A percentile compares a stretch with the other conserved stretches of the same genome.
Evolutionary conservation across 1,139 yeast genomes (phyloP).

Genomic region (Blastobotrys persicus): DNA sequence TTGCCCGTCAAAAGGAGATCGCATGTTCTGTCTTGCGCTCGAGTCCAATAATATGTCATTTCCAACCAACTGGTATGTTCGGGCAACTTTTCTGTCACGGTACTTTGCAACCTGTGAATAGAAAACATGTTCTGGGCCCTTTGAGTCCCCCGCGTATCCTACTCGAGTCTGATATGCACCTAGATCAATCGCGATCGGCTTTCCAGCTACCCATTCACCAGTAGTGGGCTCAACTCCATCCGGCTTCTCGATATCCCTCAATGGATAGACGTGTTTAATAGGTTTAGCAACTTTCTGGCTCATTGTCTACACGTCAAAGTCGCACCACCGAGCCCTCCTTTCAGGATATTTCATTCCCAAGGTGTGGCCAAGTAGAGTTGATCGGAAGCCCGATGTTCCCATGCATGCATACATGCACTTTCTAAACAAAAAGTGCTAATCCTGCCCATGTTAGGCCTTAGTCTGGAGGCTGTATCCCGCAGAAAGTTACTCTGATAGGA

Average conservation of each 20-base stretch:
- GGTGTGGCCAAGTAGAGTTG: too few relatives aligned
- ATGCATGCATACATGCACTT: neutral
- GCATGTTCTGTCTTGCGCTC: constrained; percentile 62
- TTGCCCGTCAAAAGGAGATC: constrained; percentile 84
- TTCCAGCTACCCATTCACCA: constrained; percentile 49
- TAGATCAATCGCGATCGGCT: constrained; percentile 67
- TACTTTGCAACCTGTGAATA: constrained; percentile 70
- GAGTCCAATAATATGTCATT: constrained; percentile 75
- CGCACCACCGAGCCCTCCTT: too few relatives aligned
- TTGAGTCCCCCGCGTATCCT: constrained; percentile 56
- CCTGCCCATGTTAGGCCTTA: too few relatives aligned
- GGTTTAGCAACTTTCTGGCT: constrained; percentile 13
- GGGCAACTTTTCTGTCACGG: constrained; percentile 70
- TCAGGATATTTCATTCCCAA: too few relatives aligned
- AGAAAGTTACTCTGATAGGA: too few relatives aligned
- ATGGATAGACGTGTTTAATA: constrained; percentile 50
- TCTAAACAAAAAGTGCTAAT: too few relatives aligned
- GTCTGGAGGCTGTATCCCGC: too few relatives aligned
- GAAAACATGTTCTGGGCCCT: constrained; percentile 60
- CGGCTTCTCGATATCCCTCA: constrained; percentile 44
- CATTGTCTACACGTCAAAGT: neutral
- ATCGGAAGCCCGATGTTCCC: neutral
- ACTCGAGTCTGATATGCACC: constrained; percentile 71
- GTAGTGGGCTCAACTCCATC: constrained; percentile 50
- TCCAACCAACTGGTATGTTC: constrained; percentile 72